phyloP scores from a whole-genome alignment of 1,284 basidiomycete species.

The Cryptococcus hybrid region DNA sequence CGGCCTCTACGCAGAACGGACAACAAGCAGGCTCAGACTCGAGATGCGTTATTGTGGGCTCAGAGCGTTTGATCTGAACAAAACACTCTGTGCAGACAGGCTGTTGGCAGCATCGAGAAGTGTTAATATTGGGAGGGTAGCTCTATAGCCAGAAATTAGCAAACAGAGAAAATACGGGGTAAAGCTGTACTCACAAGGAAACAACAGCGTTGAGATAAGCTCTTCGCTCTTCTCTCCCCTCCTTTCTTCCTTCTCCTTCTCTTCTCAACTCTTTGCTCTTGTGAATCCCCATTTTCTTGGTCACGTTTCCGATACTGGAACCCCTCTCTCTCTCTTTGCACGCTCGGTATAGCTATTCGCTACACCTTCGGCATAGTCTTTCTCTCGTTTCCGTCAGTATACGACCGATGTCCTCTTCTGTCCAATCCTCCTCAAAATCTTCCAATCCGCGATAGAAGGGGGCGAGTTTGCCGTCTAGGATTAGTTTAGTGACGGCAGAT shows the following conservation, averaged over 20 bases:
- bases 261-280: constrained; percentile 14
- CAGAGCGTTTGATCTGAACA: constrained; percentile 95
- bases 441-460: constrained; percentile 96
- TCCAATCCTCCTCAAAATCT: constrained; percentile 84
- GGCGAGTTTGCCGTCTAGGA: constrained; percentile 81
- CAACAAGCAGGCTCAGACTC: constrained; percentile 91
- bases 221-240: too few species aligned
- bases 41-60: constrained; percentile 87
- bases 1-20: constrained; percentile 94
- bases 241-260: too few species aligned
- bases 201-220: constrained; percentile 83
- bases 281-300: constrained; percentile 33
- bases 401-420: constrained; percentile 70
- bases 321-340: constrained; percentile 30
- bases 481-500: constrained; percentile 76
- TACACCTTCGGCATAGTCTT: constrained; percentile 37
- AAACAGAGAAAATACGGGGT: neutral
- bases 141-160: constrained; percentile 43
- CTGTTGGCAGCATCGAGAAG: constrained; percentile 95
- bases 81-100: constrained; percentile 99
- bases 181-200: constrained; percentile 66
- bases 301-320: constrained; percentile 17
- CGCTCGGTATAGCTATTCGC: constrained; percentile 32
- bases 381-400: constrained; percentile 35
- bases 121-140: constrained; percentile 94